Percentiles rank a stretch among this genome's conserved stretches.
Conservation (phyloP, 1,284 basidiomycete species). For the Naganishia sp. region DNA sequence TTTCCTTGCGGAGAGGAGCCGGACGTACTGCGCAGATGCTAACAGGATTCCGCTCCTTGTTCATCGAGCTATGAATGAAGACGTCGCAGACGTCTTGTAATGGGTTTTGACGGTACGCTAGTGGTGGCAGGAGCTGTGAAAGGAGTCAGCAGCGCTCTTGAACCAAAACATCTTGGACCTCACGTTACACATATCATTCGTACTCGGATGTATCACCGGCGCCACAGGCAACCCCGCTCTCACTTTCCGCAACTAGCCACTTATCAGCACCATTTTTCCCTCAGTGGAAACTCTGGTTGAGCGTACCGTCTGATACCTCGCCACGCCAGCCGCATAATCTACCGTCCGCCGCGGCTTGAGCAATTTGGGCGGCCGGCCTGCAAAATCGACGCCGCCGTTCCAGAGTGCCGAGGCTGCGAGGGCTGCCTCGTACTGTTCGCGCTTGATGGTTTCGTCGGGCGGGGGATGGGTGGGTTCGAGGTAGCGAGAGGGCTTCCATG, state of each 20-base stretch:
- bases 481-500: slow-evolving; percentile 58
- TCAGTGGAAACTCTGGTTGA: neutral
- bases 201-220: slow-evolving; percentile 74
- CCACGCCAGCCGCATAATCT: slow-evolving; percentile 86
- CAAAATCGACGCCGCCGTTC: slow-evolving; percentile 39
- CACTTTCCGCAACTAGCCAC: slow-evolving; percentile 4
- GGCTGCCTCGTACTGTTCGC: slow-evolving; percentile 73
- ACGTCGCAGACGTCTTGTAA: slow-evolving; percentile 91
- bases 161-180: neutral
- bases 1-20: neutral
- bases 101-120: slow-evolving; percentile 82
- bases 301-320: slow-evolving; percentile 77
- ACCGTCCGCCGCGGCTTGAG: slow-evolving; percentile 89
- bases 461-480: slow-evolving; percentile 64
- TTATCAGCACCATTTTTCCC: neutral
- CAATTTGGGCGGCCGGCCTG: slow-evolving; percentile 71
- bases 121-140: slow-evolving; percentile 79
- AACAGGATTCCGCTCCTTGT: slow-evolving; percentile 96
- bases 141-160: slow-evolving; percentile 70
- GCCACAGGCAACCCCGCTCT: slow-evolving; percentile 55
- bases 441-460: slow-evolving; percentile 68
- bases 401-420: slow-evolving; percentile 53
- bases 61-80: slow-evolving; percentile 96
- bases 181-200: slow-evolving; percentile 56
- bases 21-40: slow-evolving; percentile 82